Conservation (phyloP, 2,329 filamentous ascomycete genomes). For the Fusarium napiforme region DNA sequence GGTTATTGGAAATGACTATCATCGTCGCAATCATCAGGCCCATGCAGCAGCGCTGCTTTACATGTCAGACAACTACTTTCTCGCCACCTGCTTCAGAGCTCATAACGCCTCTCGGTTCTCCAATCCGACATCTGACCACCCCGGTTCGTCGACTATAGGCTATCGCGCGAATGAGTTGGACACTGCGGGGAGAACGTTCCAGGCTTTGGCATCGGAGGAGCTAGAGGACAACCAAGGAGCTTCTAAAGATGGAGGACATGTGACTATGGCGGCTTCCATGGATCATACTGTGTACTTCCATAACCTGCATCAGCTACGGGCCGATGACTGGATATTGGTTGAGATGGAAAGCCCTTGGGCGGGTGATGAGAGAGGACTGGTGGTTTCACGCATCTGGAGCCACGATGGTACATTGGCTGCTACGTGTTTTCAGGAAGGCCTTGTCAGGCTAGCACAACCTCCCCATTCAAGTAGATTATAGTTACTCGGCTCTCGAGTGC, state of each 20-base stretch:
- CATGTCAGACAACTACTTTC: too few relatives aligned
- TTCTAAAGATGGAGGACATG: too few relatives aligned
- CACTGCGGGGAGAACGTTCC: fast-evolving
- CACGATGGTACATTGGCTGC: not conserved
- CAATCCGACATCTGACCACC: too few relatives aligned
- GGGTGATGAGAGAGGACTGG: not conserved
- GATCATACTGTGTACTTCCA: not conserved
- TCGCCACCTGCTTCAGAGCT: too few relatives aligned
- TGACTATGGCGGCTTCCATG: not conserved
- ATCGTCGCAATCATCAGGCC: too few relatives aligned
- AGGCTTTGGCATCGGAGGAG: too few relatives aligned
- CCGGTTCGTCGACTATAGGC: too few relatives aligned
- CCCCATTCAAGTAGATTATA: not conserved
- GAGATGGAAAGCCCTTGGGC: not conserved
- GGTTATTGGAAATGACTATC: too few relatives aligned
- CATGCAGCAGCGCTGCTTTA: too few relatives aligned
- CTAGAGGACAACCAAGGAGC: too few relatives aligned
- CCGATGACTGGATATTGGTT: not conserved
- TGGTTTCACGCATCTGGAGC: not conserved
- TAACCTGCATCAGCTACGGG: not conserved
- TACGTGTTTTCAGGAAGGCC: not conserved
- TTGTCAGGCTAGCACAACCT: not conserved
- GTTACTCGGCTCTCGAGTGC: fast-evolving
- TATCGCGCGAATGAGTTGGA: too few relatives aligned
- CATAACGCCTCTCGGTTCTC: too few relatives aligned